Evolutionary conservation across 306 rosid species (phyloP).

Genomic region (Castanea sativa): DNA sequence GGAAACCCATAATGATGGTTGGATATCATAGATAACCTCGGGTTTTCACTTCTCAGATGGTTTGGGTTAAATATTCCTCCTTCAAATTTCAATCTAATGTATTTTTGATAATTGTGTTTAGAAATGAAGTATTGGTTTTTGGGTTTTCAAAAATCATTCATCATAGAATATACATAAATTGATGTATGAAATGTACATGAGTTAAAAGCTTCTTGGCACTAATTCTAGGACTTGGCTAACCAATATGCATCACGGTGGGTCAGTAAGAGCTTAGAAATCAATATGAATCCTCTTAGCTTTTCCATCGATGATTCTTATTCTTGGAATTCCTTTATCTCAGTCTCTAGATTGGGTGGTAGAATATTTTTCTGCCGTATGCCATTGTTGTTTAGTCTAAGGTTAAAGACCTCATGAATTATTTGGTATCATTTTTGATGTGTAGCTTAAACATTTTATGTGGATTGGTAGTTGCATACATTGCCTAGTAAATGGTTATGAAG

Average conservation of each 20-base stretch:
- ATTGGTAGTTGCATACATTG: background rate
- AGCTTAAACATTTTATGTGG: too few species aligned
- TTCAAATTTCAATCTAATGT: background rate
- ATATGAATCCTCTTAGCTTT: background rate
- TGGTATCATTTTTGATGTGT: background rate
- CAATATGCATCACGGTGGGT: background rate
- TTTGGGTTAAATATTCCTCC: background rate
- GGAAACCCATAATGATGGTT: background rate
- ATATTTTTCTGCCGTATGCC: background rate
- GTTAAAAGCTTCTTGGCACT: background rate
- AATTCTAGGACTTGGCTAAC: background rate
- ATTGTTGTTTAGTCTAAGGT: background rate
- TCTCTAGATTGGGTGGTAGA: background rate
- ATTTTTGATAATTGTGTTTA: background rate
- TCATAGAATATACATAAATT: background rate
- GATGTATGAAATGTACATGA: background rate
- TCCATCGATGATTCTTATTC: background rate
- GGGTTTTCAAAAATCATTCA: background rate
- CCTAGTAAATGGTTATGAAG: background rate
- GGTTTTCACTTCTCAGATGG: background rate
- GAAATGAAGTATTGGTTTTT: background rate
- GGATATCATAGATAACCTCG: background rate
- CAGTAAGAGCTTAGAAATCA: background rate
- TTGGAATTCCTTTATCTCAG: background rate
- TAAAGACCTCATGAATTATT: background rate